Percentiles rank a stretch among this genome's conserved stretches.
These are phyloP conservation scores for Pharus latifolius DNA, from an alignment of 176 grass and related monocot species.

Conservation along the genomic window DNA sequence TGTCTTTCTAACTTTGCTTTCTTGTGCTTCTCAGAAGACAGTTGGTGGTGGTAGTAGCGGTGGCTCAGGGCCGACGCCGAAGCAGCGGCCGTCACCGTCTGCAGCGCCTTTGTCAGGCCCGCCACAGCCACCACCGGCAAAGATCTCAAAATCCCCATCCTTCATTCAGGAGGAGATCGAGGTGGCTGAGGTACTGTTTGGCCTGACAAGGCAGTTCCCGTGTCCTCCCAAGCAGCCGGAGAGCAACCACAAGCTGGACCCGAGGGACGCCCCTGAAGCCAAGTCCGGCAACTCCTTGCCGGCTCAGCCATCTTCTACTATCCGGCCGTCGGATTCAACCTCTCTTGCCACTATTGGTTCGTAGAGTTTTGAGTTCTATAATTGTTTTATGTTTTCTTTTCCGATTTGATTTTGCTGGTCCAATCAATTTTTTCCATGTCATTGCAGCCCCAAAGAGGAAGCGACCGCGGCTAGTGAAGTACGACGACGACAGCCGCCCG, in stretches of 20 bases:
- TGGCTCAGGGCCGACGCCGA: constrained; percentile 17
- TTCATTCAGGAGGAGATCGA: constrained; percentile 97
- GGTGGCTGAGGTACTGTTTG: constrained; percentile 94
- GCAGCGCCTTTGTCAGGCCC: constrained; percentile 21
- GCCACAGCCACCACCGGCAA: constrained; percentile 26
- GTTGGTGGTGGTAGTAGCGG: constrained; percentile 22
- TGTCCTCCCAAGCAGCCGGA: constrained; percentile 47
- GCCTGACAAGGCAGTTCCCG: constrained; percentile 76
- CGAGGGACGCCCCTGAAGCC: constrained; percentile 37
- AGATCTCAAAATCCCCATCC: constrained; percentile 60
- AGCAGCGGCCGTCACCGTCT: constrained; percentile 21
- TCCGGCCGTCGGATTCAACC: constrained; percentile 42
- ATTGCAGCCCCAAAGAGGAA: constrained; percentile 78
- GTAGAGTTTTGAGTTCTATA: background rate
- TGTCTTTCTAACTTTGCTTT: background rate
- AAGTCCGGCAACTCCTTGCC: constrained; percentile 73
- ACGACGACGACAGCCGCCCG: constrained; percentile 40
- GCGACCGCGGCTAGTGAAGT: constrained; percentile 68
- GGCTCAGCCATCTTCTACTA: constrained; percentile 38
- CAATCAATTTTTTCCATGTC: background rate
- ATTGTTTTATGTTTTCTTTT: background rate
- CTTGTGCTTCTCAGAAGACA: constrained; percentile 41
- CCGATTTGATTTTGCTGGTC: background rate
- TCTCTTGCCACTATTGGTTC: constrained; percentile 46
- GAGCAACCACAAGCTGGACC: constrained; percentile 51